phyloP scores from a whole-genome alignment of 2,329 filamentous ascomycete species.

The Apiospora hydei region DNA sequence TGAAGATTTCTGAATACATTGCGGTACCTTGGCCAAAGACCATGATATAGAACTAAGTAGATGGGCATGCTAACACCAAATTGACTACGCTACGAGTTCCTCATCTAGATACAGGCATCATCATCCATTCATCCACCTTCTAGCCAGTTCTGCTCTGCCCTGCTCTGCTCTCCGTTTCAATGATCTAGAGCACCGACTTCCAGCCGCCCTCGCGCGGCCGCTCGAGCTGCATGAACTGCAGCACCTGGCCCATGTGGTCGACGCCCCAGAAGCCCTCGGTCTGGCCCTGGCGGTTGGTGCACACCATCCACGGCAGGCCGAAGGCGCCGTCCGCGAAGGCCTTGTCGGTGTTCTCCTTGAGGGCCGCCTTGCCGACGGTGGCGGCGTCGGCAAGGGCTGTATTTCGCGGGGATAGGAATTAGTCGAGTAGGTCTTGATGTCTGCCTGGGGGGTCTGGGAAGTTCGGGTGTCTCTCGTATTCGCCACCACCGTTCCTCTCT shows the following conservation, averaged over 20 bases:
- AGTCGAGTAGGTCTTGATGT: neutral
- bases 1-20: neutral
- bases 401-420: neutral
- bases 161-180: neutral
- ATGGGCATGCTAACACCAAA: neutral
- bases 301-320: conserved; percentile 48
- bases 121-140: no score
- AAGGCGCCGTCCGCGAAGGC: conserved; percentile 48
- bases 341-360: conserved; percentile 44
- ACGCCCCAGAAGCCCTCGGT: conserved; percentile 49
- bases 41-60: neutral
- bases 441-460: no score
- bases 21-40: neutral
- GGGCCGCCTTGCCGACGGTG: conserved; percentile 40
- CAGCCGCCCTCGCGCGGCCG: conserved; percentile 39
- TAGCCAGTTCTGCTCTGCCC: neutral
- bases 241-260: conserved; percentile 47
- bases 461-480: neutral
- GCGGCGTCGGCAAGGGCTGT: conserved; percentile 38
- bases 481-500: neutral
- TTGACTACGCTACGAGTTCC: neutral
- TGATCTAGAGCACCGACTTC: conserved; percentile 43
- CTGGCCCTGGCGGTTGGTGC: conserved; percentile 41
- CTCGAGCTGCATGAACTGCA: conserved; percentile 44
- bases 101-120: neutral